Conservation (phyloP, 306 rosid species). For the Clitoria ternatea region DNA sequence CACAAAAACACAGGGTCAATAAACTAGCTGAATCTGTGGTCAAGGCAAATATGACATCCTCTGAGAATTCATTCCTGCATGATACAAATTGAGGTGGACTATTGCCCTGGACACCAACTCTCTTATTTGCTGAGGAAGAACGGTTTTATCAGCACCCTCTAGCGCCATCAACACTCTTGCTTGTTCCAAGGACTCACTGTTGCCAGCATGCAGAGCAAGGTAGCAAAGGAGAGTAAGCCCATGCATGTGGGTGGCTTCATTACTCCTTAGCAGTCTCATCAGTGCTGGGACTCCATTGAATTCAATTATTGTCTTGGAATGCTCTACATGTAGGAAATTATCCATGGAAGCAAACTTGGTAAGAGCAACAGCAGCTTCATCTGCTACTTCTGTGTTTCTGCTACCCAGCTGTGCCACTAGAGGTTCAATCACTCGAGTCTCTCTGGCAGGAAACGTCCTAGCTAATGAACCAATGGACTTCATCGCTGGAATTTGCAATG, state of each 20-base stretch:
- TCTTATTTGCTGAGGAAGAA: conserved; percentile 45
- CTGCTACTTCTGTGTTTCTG: conserved; percentile 44
- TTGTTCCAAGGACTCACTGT: conserved; percentile 57
- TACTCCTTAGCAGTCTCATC: conserved; percentile 58
- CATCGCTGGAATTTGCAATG: conserved; percentile 50
- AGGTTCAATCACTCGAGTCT: conserved; percentile 63
- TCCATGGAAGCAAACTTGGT: conserved; percentile 60
- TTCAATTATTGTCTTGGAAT: conserved; percentile 69
- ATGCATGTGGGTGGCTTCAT: conserved; percentile 39
- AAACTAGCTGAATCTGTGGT: conserved; percentile 26
- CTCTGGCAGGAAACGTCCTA: conserved; percentile 85
- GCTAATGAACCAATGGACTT: conserved; percentile 77
- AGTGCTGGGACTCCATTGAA: conserved; percentile 49
- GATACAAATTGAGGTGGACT: conserved; percentile 68
- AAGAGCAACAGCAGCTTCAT: conserved; percentile 66
- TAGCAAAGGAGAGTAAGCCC: conserved; percentile 72
- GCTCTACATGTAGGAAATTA: conserved; percentile 62
- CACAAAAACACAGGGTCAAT: conserved; percentile 24
- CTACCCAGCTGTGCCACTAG: conserved; percentile 53
- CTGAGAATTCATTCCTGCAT: conserved; percentile 66
- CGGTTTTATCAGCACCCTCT: conserved; percentile 62
- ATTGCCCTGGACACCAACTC: conserved; percentile 59
- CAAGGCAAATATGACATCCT: conserved; percentile 44
- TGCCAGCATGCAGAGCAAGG: conserved; percentile 73
- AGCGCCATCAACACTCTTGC: conserved; percentile 60